Evolutionary conservation across 2,329 filamentous ascomycete genomes (phyloP).

Genomic region (Paraphaeosphaeria minitans): DNA sequence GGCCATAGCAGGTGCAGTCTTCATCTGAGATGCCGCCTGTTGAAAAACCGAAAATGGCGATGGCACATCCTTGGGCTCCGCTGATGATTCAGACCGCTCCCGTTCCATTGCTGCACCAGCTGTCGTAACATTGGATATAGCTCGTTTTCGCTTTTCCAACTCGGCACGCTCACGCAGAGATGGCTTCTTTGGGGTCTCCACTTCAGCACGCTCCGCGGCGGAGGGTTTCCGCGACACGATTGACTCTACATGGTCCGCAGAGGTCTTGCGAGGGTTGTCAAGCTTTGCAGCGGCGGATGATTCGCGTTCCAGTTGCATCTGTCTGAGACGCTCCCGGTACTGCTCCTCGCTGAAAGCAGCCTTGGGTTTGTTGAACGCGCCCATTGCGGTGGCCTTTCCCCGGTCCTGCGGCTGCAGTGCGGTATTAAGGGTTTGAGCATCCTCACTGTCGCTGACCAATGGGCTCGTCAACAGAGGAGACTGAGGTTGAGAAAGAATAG

Average conservation of each 20-base stretch:
- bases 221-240: slow-evolving; percentile 18
- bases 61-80: slow-evolving; percentile 36
- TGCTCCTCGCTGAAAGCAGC: slow-evolving; percentile 83
- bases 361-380: slow-evolving; percentile 72
- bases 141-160: slow-evolving; percentile 40
- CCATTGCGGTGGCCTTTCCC: slow-evolving; percentile 79
- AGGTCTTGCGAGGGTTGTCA: slow-evolving; percentile 20
- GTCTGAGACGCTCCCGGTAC: slow-evolving; percentile 79
- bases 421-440: slow-evolving; percentile 63
- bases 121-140: slow-evolving; percentile 25
- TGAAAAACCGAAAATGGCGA: slow-evolving; percentile 54
- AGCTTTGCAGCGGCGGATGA: slow-evolving; percentile 53
- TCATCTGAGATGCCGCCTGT: slow-evolving; percentile 52
- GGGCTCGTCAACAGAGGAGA: slow-evolving; percentile 67
- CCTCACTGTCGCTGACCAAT: slow-evolving; percentile 73
- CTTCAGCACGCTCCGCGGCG: background rate
- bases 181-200: slow-evolving; percentile 20
- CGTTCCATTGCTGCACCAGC: slow-evolving; percentile 24
- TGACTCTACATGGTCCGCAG: slow-evolving; percentile 18
- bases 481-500: slow-evolving; percentile 44
- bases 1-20: slow-evolving; percentile 26
- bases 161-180: slow-evolving; percentile 43
- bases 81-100: slow-evolving; percentile 36
- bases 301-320: slow-evolving; percentile 77
- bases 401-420: slow-evolving; percentile 76